Percentiles rank a stretch among this genome's conserved stretches.
Conservation (phyloP, 768 basidiomycete species). For the Thelephora aurantiotincta region DNA sequence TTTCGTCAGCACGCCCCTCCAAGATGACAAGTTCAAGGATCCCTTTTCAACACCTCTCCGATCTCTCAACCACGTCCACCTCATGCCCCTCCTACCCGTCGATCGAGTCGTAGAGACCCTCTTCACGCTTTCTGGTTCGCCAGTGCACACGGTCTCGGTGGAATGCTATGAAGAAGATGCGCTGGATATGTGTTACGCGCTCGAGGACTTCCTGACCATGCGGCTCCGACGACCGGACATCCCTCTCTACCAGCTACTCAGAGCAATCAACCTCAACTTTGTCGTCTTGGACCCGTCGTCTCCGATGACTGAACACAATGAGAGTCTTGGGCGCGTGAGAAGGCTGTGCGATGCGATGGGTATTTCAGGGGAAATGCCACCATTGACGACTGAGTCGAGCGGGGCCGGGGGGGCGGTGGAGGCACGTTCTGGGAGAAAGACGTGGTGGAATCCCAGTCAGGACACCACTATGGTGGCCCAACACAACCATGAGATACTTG, state of each 20-base stretch:
- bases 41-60: conserved; percentile 30
- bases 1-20: conserved; percentile 31
- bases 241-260: conserved; percentile 35
- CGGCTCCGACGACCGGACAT: conserved; percentile 31
- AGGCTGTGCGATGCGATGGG: not conserved
- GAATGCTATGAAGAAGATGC: conserved; percentile 52
- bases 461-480: too few relatives aligned
- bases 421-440: too few relatives aligned
- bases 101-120: conserved; percentile 47
- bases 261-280: conserved; percentile 28
- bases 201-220: conserved; percentile 40
- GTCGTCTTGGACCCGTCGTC: not conserved
- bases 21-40: conserved; percentile 25
- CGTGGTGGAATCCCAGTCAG: too few relatives aligned
- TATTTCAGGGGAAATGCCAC: not conserved
- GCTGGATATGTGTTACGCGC: conserved; percentile 41
- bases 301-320: not conserved
- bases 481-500: too few relatives aligned
- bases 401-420: too few relatives aligned
- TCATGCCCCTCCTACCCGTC: conserved; percentile 47
- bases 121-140: conserved; percentile 40
- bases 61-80: conserved; percentile 39
- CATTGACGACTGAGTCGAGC: not conserved
- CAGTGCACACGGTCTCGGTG: conserved; percentile 41
- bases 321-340: not conserved